A percentile compares a stretch with the other conserved stretches of the same genome.
These are phyloP conservation scores for Cryoendolithus antarcticus DNA, from an alignment of 2,329 filamentous ascomycete genomes.

Conservation along the genomic window DNA sequence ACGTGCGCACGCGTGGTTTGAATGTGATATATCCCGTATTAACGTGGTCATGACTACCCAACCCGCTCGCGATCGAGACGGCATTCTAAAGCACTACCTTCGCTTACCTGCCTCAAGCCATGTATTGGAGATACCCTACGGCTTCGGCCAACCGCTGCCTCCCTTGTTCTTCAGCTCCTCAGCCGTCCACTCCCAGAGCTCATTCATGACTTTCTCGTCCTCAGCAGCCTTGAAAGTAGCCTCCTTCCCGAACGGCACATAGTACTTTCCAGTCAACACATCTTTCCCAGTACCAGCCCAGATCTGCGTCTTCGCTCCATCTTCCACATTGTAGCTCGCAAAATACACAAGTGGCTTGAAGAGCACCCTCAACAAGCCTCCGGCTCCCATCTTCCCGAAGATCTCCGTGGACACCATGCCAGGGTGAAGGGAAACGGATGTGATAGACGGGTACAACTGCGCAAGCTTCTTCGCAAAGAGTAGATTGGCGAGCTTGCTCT, in stretches of 20 bases:
- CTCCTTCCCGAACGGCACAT: conserved; percentile 26
- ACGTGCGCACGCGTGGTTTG: no score
- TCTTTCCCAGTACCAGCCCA: conserved; percentile 28
- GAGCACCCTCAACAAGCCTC: conserved; percentile 15
- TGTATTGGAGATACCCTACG: no score
- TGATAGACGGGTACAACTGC: conserved; percentile 32
- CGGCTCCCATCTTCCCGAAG: conserved; percentile 10
- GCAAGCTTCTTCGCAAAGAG: conserved; percentile 34
- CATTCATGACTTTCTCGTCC: conserved; percentile 18
- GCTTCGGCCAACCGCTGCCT: conserved; percentile 3
- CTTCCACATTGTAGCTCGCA: conserved; percentile 8
- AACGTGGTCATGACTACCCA: no score
- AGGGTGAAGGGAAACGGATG: conserved; percentile 34
- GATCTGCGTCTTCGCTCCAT: conserved; percentile 30
- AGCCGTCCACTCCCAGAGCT: conserved; percentile 29
- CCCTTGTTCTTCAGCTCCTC: conserved; percentile 12
- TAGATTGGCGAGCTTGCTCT: conserved; percentile 40
- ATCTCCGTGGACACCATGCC: conserved; percentile 37
- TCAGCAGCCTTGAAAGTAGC: background rate
- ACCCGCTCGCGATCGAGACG: no score
- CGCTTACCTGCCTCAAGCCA: no score
- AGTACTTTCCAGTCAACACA: conserved; percentile 31
- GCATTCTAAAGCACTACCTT: no score
- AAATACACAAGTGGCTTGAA: conserved; percentile 9
- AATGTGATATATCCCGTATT: no score